Evolutionary conservation across 2,329 filamentous ascomycete species (phyloP).

Genomic region (Trichoderma sp.): DNA sequence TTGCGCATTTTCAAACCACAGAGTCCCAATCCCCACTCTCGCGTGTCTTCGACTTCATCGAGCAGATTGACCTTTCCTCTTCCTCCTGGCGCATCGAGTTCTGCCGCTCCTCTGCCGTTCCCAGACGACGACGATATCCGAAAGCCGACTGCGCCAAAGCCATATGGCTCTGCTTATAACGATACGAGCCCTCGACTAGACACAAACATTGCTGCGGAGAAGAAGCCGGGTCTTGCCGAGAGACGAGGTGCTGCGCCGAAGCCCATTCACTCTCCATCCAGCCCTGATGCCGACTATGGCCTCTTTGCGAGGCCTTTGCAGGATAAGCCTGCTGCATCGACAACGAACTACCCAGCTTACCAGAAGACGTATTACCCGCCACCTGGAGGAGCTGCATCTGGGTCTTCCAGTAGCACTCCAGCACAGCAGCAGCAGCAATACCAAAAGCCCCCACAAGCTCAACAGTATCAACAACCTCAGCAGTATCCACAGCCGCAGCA

Average conservation of each 20-base stretch:
- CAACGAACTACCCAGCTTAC: slow-evolving; percentile 50
- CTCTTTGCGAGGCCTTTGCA: slow-evolving; percentile 70
- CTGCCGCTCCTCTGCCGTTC: slow-evolving; percentile 67
- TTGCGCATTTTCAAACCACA: slow-evolving; percentile 81
- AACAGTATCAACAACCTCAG: slow-evolving; percentile 1
- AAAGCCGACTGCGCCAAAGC: slow-evolving; percentile 48
- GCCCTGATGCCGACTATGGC: slow-evolving; percentile 74
- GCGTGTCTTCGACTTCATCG: slow-evolving; percentile 39
- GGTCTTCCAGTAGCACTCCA: slow-evolving; percentile 37
- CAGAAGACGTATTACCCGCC: slow-evolving; percentile 63
- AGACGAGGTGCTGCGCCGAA: slow-evolving; percentile 79
- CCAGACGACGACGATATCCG: slow-evolving; percentile 67
- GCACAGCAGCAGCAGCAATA: slow-evolving; percentile 20
- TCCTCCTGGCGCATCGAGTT: slow-evolving; percentile 70
- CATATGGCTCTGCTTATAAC: slow-evolving; percentile 50
- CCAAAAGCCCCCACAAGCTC: background rate
- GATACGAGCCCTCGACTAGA: slow-evolving; percentile 58
- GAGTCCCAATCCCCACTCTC: slow-evolving; percentile 59
- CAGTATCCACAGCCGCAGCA: slow-evolving; percentile 30
- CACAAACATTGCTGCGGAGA: slow-evolving; percentile 52
- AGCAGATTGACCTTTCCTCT: slow-evolving; percentile 64
- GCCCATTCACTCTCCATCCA: slow-evolving; percentile 79
- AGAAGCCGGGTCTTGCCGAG: slow-evolving; percentile 72
- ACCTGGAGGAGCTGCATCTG: slow-evolving; percentile 47
- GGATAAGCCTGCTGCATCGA: slow-evolving; percentile 43